Evolutionary conservation across 2,329 filamentous ascomycete species (phyloP).

Genomic region (Ophioceras dolichostomum): DNA sequence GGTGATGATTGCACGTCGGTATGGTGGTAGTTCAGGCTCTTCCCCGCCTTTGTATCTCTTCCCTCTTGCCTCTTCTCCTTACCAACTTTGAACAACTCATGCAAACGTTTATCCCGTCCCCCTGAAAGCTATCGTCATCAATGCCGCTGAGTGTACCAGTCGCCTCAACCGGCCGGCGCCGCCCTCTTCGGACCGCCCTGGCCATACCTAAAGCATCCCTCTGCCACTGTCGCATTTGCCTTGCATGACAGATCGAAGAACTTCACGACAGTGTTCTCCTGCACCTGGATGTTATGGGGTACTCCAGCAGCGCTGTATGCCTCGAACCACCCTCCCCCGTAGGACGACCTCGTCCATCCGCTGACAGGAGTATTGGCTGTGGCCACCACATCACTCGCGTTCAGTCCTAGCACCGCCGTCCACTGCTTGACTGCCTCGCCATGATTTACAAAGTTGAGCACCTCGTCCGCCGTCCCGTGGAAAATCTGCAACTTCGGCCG

Average conservation of each 20-base stretch:
- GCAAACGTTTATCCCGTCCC: no score
- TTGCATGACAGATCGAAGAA: neutral
- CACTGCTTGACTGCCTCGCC: constrained; percentile 45
- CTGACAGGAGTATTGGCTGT: neutral
- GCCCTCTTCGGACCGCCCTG: neutral
- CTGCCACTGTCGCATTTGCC: no score
- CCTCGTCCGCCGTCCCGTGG: constrained; percentile 39
- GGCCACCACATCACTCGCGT: constrained; percentile 2
- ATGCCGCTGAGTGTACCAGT: no score
- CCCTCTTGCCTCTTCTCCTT: no score
- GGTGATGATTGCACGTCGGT: no score
- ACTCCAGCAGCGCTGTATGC: neutral
- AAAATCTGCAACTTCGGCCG: constrained; percentile 45
- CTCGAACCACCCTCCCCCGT: neutral
- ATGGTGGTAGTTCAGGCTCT: no score
- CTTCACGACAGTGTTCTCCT: neutral
- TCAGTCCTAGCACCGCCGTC: constrained; percentile 33
- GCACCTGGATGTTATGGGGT: neutral
- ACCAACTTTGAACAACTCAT: no score
- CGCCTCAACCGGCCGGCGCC: no score
- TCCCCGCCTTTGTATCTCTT: no score
- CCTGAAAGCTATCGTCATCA: no score
- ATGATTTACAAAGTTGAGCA: constrained; percentile 39
- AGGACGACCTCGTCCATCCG: neutral
- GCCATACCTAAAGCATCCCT: neutral